Percentiles rank a stretch among this genome's conserved stretches.
Conservation (phyloP, 768 basidiomycete genomes). For the Podaxis sp. region DNA sequence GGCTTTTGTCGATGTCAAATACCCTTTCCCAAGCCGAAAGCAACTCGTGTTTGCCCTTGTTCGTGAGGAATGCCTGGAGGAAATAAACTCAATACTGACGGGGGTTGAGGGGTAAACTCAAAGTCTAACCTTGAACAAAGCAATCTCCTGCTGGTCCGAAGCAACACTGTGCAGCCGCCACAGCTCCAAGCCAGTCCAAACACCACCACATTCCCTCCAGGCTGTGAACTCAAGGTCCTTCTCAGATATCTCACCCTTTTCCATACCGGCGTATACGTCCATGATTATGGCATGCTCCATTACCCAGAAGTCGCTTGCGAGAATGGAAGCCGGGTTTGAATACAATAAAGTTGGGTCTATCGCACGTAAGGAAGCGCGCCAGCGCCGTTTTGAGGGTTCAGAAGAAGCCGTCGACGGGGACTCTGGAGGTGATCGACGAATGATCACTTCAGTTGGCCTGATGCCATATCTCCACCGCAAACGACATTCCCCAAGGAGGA, state of each 20-base stretch:
- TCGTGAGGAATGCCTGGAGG: constrained; percentile 23
- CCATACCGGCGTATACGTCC: constrained; percentile 26
- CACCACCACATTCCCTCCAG: constrained; percentile 25
- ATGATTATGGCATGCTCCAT: constrained; percentile 27
- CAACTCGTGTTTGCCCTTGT: constrained; percentile 24
- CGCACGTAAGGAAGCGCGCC: constrained; percentile 24
- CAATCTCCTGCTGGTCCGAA: constrained; percentile 26
- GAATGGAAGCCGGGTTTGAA: constrained; percentile 26
- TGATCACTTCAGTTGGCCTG: constrained; percentile 28
- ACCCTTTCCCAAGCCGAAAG: constrained; percentile 26
- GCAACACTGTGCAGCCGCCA: constrained; percentile 30
- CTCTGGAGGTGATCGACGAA: constrained; percentile 24
- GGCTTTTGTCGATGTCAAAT: constrained; percentile 6
- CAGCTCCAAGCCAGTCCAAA: constrained; percentile 28
- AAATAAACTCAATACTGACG: neutral
- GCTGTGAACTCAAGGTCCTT: constrained; percentile 30
- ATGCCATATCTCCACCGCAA: constrained; percentile 29
- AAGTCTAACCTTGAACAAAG: constrained; percentile 25
- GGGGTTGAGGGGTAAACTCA: neutral
- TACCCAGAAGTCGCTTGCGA: constrained; percentile 30
- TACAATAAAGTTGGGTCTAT: constrained; percentile 28
- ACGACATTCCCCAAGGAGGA: constrained; percentile 33
- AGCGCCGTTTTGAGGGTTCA: constrained; percentile 22
- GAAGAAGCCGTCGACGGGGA: constrained; percentile 11
- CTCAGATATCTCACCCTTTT: constrained; percentile 22